Conservation (phyloP, 2,329 filamentous ascomycete genomes). For the Chlorencoelia australis region DNA sequence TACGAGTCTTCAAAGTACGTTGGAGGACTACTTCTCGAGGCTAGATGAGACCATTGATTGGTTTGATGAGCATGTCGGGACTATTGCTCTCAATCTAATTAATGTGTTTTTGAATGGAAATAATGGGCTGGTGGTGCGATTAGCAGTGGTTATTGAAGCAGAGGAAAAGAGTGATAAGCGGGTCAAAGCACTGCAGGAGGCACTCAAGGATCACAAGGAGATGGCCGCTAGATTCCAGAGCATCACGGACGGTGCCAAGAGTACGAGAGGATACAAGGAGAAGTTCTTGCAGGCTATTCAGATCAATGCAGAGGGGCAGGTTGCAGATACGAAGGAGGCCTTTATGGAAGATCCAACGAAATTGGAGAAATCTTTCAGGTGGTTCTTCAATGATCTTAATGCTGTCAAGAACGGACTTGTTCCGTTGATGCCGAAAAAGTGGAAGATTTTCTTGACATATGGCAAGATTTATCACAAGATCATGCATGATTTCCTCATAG, state of each 20-base stretch:
- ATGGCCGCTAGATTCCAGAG: slow-evolving; percentile 89
- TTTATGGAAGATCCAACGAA: slow-evolving; percentile 77
- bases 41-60: slow-evolving; percentile 82
- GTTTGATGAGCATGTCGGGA: slow-evolving; percentile 92
- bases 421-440: slow-evolving; percentile 85
- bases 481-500: slow-evolving; percentile 90
- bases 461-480: slow-evolving; percentile 81
- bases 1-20: slow-evolving; percentile 63
- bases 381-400: slow-evolving; percentile 97
- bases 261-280: slow-evolving; percentile 90
- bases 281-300: slow-evolving; percentile 73
- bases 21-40: slow-evolving; percentile 81
- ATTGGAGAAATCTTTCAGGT: slow-evolving; percentile 80
- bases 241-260: slow-evolving; percentile 87
- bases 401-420: slow-evolving; percentile 91
- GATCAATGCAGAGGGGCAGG: slow-evolving; percentile 49
- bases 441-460: slow-evolving; percentile 90
- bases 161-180: slow-evolving; percentile 95
- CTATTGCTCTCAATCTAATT: slow-evolving; percentile 83
- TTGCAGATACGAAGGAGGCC: slow-evolving; percentile 50
- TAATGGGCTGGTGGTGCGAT: slow-evolving; percentile 76
- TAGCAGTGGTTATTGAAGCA: slow-evolving; percentile 86
- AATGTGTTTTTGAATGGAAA: slow-evolving; percentile 79
- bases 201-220: slow-evolving; percentile 90
- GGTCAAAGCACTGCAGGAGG: slow-evolving; percentile 83